These are phyloP conservation scores for Cryptococcus jaspeensis DNA, from an alignment of 1,284 basidiomycete genomes.

Conservation along the genomic window DNA sequence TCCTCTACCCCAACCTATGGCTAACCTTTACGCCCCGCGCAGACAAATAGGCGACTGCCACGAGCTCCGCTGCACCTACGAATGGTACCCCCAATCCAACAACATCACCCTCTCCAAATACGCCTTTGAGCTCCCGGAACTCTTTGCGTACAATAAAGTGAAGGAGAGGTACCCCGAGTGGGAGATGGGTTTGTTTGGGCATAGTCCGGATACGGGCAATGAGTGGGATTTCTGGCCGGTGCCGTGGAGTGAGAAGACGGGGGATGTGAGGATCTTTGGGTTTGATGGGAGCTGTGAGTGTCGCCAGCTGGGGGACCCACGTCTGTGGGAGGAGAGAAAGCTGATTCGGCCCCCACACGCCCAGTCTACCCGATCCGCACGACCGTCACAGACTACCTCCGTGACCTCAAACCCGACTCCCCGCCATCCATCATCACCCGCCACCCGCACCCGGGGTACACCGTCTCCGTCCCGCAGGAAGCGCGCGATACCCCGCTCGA, in stretches of 20 bases:
- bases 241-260: constrained; percentile 35
- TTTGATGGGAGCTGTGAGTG: constrained; percentile 45
- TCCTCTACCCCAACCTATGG: too few species aligned
- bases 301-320: not conserved
- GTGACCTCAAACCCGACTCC: constrained; percentile 8
- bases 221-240: constrained; percentile 52
- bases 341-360: not conserved
- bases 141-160: constrained; percentile 45
- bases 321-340: too few species aligned
- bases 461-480: constrained; percentile 28
- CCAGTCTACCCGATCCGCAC: constrained; percentile 51
- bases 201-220: constrained; percentile 49
- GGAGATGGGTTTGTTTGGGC: constrained; percentile 48
- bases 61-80: constrained; percentile 38
- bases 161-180: constrained; percentile 37
- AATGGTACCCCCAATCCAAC: constrained; percentile 50
- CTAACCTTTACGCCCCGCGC: not conserved
- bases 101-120: constrained; percentile 53
- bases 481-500: constrained; percentile 35
- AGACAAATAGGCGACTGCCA: constrained; percentile 51
- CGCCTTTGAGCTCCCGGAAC: constrained; percentile 49
- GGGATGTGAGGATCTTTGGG: constrained; percentile 47
- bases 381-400: constrained; percentile 33
- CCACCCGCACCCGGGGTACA: constrained; percentile 47
- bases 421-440: constrained; percentile 26